Conservation (phyloP, 805 yeast species). For the Barnettozyma salicaria region DNA sequence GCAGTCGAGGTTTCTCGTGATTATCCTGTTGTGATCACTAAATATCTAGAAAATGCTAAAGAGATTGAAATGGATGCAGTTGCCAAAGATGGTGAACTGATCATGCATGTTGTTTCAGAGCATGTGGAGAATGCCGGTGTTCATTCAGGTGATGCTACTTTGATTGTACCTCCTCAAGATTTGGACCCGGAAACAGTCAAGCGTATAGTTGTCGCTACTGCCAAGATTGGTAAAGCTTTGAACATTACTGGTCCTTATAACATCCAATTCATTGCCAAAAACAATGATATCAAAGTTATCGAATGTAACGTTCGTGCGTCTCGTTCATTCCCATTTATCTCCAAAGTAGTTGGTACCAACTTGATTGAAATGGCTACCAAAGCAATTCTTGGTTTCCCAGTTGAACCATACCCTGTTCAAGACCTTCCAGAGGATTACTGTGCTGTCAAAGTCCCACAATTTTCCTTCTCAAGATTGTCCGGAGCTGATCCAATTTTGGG, state of each 20-base stretch:
- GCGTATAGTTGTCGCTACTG: slow-evolving; percentile 91
- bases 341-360: slow-evolving; percentile 95
- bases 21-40: slow-evolving; percentile 95
- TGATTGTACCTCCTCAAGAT: slow-evolving; percentile 95
- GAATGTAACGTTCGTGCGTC: slow-evolving; percentile 99
- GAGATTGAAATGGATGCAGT: slow-evolving; percentile 99
- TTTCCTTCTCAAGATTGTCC: slow-evolving; percentile 91
- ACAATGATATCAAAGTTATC: slow-evolving; percentile 92
- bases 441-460: slow-evolving; percentile 95
- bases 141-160: slow-evolving; percentile 98
- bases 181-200: slow-evolving; percentile 85
- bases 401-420: slow-evolving; percentile 85
- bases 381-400: slow-evolving; percentile 85
- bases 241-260: slow-evolving; percentile 97
- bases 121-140: slow-evolving; percentile 99
- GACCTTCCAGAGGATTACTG: slow-evolving; percentile 89
- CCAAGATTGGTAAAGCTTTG: slow-evolving; percentile 91
- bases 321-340: slow-evolving; percentile 98
- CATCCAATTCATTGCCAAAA: slow-evolving; percentile 94
- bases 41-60: slow-evolving; percentile 93
- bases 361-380: slow-evolving; percentile 96
- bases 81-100: slow-evolving; percentile 87
- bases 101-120: slow-evolving; percentile 97
- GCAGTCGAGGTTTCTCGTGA: slow-evolving; percentile 98
- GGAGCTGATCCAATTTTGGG: slow-evolving; percentile 98